Evolutionary conservation across 495 filamentous ascomycete genomes (phyloP), one percentile per base, ranked within the genome.

Genomic region (Sordaria brevicollis): DNA sequence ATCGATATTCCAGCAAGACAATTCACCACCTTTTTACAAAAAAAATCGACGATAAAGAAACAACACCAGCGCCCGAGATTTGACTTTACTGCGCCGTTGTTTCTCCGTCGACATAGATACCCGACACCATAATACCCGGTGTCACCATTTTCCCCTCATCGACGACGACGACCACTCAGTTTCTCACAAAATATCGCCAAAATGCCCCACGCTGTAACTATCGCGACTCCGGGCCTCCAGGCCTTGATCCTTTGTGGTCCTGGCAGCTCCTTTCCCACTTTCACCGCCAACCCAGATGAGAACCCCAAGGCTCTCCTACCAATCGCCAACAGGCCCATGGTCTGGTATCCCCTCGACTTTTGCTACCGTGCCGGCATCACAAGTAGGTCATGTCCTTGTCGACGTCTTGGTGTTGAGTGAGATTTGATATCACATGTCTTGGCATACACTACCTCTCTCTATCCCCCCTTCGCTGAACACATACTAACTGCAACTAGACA

Each of bases 311-410:
- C 91, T 65, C 86, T 99, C 9, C 82, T 98, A 33, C 93, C 93
- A 8, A 91, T 98, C 67, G 95, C 94, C 69, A 98, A 98, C 80
- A 85, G 93, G 69, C 94, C 94, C 0, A 97, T 98, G 95, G 87
- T 99, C 37, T 97, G 90, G 88, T 98, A 97, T 79, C 89, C 92
- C 0, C 83, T 99, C 62, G 93, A 97, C 71, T 97, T 91, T 82
- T 96, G 93, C 75, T 91, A 93, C 77, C 85, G 92, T 19, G 90
- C 90, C 77, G 93, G 93, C 70, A 88, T 97, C 70, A 91, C 90
- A 74, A 87, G 92, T 94, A 80, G 77, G 82, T 78, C 65, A 66
- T 3, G 35, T 41, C 4, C 35, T 19, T 19, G 25, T 38, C 65
- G 65, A 19, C 1, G 2, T 57, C 38, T 35, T 33, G 29, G 5